Conservation (phyloP, 2,329 filamentous ascomycete genomes). For the Phaeosphaeriaceae sp. region DNA sequence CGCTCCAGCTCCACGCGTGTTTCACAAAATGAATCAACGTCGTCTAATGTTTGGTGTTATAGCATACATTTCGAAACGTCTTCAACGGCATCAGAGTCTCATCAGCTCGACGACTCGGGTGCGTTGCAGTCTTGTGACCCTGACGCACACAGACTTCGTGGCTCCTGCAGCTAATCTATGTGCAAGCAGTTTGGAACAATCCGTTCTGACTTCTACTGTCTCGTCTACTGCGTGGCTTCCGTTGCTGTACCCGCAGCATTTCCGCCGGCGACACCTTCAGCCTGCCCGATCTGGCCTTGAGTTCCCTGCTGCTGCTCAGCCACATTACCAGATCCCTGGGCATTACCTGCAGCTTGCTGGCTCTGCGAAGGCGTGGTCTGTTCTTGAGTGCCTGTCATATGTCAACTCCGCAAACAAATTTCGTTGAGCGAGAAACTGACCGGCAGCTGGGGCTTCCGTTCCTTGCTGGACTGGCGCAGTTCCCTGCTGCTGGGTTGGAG, state of each 20-base stretch:
- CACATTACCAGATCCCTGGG: background rate
- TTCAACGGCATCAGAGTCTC: background rate
- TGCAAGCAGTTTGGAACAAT: too few species aligned
- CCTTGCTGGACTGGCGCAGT: background rate
- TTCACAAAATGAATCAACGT: background rate
- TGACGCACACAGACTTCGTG: background rate
- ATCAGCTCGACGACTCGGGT: background rate
- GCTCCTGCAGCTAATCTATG: too few species aligned
- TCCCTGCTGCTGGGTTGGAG: slow-evolving; percentile 1
- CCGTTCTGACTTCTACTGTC: background rate
- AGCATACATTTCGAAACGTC: background rate
- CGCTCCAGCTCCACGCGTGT: background rate
- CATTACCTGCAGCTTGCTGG: slow-evolving; percentile 5
- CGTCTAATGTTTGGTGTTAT: background rate
- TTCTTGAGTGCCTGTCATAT: slow-evolving; percentile 3
- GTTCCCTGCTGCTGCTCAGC: slow-evolving; percentile 5
- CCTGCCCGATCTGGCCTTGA: slow-evolving; percentile 2
- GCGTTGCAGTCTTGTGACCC: background rate
- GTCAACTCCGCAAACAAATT: background rate
- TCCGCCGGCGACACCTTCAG: slow-evolving; percentile 1
- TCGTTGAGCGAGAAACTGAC: background rate
- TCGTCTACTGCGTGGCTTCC: background rate
- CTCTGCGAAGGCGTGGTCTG: slow-evolving; percentile 5
- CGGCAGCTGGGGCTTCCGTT: background rate
- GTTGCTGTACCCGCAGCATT: background rate